These are phyloP conservation scores for Fraxinus excelsior DNA, from an alignment of 257 asterid genomes.

Conservation along the genomic window DNA sequence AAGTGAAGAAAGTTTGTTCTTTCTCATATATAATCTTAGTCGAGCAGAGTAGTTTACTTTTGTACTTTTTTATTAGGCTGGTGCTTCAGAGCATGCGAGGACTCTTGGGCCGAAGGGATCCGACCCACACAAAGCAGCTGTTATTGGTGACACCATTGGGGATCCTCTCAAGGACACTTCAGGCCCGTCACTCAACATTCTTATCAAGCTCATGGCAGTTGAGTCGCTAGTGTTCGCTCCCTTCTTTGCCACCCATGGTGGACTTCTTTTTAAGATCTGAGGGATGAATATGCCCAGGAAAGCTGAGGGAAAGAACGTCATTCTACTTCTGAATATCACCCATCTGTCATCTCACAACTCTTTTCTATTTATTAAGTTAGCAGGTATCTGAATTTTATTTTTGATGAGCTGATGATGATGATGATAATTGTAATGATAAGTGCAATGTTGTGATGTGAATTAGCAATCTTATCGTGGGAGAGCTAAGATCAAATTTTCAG, in stretches of 20 bases:
- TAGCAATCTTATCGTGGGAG: background rate
- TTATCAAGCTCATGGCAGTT: conserved; percentile 57
- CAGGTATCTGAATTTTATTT: background rate
- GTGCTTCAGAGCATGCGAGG: conserved; percentile 55
- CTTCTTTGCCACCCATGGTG: conserved; percentile 52
- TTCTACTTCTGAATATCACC: too few species aligned
- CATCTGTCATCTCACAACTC: background rate
- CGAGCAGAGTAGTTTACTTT: background rate
- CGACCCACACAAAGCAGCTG: conserved; percentile 59
- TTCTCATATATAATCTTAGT: background rate
- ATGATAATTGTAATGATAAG: background rate
- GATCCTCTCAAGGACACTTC: conserved; percentile 57
- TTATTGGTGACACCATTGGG: conserved; percentile 55
- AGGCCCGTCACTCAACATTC: conserved; percentile 53
- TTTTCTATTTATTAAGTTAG: background rate
- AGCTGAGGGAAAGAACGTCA: background rate
- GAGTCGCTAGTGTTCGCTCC: conserved; percentile 56
- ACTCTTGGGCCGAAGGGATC: conserved; percentile 55
- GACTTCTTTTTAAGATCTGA: conserved; percentile 44
- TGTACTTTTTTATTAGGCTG: conserved; percentile 32
- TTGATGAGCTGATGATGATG: conserved; percentile 8
- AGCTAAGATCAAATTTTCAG: background rate
- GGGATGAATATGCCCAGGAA: background rate
- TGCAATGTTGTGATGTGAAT: background rate
- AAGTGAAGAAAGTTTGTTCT: background rate